Conservation (phyloP, 495 filamentous ascomycete genomes). For the Penicillium macrosclerotiorum region DNA sequence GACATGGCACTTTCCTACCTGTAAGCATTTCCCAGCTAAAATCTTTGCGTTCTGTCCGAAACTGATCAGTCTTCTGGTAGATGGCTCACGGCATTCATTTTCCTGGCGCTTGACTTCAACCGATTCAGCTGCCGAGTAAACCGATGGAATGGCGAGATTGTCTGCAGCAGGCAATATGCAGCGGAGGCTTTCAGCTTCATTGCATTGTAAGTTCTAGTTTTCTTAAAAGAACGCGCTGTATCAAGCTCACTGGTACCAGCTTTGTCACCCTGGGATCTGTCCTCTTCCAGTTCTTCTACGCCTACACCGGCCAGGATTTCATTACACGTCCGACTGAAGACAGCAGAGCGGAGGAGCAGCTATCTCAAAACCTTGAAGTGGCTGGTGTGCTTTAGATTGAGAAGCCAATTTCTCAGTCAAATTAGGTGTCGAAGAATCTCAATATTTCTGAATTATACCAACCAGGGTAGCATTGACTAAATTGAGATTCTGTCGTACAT, state of each 20-base stretch:
- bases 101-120: constrained; percentile 21
- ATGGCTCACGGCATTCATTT: constrained; percentile 23
- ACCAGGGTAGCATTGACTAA: not conserved
- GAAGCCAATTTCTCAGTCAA: not conserved
- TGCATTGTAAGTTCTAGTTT: constrained; percentile 18
- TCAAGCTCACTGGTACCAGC: not conserved
- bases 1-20: constrained; percentile 16
- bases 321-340: not conserved
- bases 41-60: not conserved
- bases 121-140: constrained; percentile 8
- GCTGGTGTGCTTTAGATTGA: constrained; percentile 4
- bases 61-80: constrained; percentile 2
- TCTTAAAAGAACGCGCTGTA: not conserved
- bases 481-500: too few species aligned
- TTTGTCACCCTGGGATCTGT: not conserved
- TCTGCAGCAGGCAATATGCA: constrained; percentile 18
- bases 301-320: not conserved
- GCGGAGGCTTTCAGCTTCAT: constrained; percentile 23
- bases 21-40: not conserved
- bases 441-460: not conserved
- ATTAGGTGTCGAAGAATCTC: not conserved
- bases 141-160: constrained; percentile 17
- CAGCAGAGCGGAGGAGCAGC: not conserved
- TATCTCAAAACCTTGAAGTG: constrained; percentile 2
- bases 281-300: constrained; percentile 1